Percentiles rank a stretch among this genome's conserved stretches.
Conservation (phyloP, 2,329 filamentous ascomycete species). For the Penicillium sp. region DNA sequence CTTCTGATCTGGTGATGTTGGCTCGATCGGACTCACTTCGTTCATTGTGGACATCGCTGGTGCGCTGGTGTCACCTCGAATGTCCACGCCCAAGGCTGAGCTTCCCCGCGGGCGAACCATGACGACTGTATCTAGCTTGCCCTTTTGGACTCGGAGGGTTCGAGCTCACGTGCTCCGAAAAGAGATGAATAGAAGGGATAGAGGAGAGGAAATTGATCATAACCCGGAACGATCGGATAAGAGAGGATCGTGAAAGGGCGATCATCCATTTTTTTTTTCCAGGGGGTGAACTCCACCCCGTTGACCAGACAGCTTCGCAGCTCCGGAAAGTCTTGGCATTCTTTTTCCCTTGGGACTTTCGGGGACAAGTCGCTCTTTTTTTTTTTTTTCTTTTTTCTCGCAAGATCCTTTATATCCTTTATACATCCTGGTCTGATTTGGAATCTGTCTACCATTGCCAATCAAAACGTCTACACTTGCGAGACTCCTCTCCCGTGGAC, state of each 20-base stretch:
- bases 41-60: slow-evolving; percentile 48
- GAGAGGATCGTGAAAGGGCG: slow-evolving; percentile 1
- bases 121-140: not conserved
- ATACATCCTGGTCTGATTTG: not conserved
- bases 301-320: slow-evolving; percentile 2
- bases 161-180: slow-evolving; percentile 1
- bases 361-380: not conserved
- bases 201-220: not conserved
- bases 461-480: not conserved
- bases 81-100: slow-evolving; percentile 47
- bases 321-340: slow-evolving; percentile 8
- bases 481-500: not conserved
- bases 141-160: not conserved
- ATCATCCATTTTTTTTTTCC: slow-evolving; percentile 3
- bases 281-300: slow-evolving; percentile 1
- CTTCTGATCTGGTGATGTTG: slow-evolving; percentile 31
- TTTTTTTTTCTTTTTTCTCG: not conserved
- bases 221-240: slow-evolving; percentile 4
- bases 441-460: not conserved
- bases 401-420: not conserved
- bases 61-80: slow-evolving; percentile 47
- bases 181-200: not conserved
- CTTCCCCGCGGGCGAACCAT: slow-evolving; percentile 44
- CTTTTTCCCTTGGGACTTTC: not conserved
- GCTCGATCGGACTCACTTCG: slow-evolving; percentile 32